These are phyloP conservation scores for Aspergillus nidulans DNA, from an alignment of 495 filamentous ascomycete genomes.

Conservation along the genomic window DNA sequence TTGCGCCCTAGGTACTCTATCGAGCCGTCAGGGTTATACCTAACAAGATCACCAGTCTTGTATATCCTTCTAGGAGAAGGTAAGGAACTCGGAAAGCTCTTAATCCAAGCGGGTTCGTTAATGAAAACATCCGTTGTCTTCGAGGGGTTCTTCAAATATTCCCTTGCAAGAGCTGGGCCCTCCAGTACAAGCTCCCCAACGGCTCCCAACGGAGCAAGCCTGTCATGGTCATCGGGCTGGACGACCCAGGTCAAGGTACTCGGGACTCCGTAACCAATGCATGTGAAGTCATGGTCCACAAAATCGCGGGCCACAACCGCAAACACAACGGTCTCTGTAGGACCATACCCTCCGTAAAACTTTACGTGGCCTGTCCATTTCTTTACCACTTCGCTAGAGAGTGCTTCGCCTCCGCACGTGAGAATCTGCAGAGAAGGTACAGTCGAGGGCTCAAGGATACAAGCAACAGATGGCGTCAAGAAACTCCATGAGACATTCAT, in stretches of 20 bases:
- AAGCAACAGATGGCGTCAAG: conserved; percentile 52
- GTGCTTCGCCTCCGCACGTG: conserved; percentile 44
- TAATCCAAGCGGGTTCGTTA: conserved; percentile 31
- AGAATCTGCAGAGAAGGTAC: conserved; percentile 42
- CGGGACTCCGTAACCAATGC: conserved; percentile 46
- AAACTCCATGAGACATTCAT: conserved; percentile 47
- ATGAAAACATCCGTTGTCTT: conserved; percentile 50
- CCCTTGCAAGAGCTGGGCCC: conserved; percentile 45
- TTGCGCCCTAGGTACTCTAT: conserved; percentile 55
- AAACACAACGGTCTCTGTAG: conserved; percentile 48
- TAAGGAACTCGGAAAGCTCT: conserved; percentile 18
- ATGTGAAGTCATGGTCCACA: conserved; percentile 31
- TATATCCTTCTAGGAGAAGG: conserved; percentile 36
- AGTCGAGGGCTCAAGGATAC: conserved; percentile 42
- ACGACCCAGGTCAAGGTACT: conserved; percentile 52
- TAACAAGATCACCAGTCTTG: conserved; percentile 49
- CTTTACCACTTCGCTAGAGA: conserved; percentile 45
- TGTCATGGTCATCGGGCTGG: conserved; percentile 44
- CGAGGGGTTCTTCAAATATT: conserved; percentile 49
- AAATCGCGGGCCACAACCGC: conserved; percentile 33
- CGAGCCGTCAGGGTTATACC: conserved; percentile 50
- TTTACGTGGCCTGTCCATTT: conserved; percentile 50
- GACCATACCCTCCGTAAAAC: conserved; percentile 57
- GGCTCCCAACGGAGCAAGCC: conserved; percentile 47
- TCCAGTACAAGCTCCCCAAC: conserved; percentile 52